A percentile compares a stretch with the other conserved stretches of the same genome.
Conservation (phyloP, 1,284 basidiomycete genomes). For the Moesziomyces parantarcticus region DNA sequence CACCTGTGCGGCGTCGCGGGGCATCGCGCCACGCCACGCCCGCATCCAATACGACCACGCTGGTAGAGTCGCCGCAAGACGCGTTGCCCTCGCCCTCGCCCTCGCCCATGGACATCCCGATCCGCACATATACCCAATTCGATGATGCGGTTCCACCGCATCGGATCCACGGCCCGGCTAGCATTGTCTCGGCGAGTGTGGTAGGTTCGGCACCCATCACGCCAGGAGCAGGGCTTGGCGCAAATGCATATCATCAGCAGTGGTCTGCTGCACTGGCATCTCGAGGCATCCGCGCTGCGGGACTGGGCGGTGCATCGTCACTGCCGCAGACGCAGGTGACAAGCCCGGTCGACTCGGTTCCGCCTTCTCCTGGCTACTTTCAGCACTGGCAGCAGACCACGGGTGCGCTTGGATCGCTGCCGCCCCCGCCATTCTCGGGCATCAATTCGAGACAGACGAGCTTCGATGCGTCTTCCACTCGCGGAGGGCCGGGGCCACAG, state of each 20-base stretch:
- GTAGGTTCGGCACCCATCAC: conserved; percentile 19
- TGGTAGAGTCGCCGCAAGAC: conserved; percentile 20
- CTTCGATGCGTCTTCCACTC: conserved; percentile 32
- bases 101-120: conserved; percentile 15
- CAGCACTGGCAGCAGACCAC: conserved; percentile 40
- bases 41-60: conserved; percentile 31
- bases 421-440: conserved; percentile 26
- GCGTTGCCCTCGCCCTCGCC: neutral
- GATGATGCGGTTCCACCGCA: conserved; percentile 38
- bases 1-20: conserved; percentile 24
- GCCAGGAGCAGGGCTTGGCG: conserved; percentile 5
- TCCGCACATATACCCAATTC: conserved; percentile 49
- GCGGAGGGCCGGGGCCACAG: conserved; percentile 36
- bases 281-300: conserved; percentile 39
- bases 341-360: conserved; percentile 33
- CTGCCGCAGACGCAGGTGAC: conserved; percentile 28
- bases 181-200: conserved; percentile 34
- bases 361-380: conserved; percentile 48
- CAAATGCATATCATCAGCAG: conserved; percentile 28
- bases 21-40: conserved; percentile 31
- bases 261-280: conserved; percentile 43
- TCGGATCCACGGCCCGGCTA: conserved; percentile 39
- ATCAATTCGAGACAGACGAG: conserved; percentile 34
- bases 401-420: conserved; percentile 13
- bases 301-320: conserved; percentile 10